phyloP scores from a whole-genome alignment of 2,329 filamentous ascomycete genomes.

The Botrytis cinerea region DNA sequence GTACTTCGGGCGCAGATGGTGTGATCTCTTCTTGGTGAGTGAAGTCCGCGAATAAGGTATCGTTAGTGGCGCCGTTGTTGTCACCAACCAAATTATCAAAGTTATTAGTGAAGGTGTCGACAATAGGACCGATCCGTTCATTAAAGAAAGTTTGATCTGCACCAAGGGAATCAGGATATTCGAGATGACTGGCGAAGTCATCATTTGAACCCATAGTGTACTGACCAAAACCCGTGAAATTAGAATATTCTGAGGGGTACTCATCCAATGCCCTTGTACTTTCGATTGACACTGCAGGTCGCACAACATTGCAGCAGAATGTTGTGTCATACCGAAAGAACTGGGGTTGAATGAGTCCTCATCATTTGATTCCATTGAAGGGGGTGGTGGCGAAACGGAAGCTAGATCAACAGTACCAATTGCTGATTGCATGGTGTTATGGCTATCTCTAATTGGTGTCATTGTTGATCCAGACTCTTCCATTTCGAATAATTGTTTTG shows the following conservation, averaged over 20 bases:
- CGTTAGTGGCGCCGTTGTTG: conserved; percentile 55
- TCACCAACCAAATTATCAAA: conserved; percentile 68
- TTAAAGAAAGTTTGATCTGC: conserved; percentile 76
- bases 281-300: conserved; percentile 99
- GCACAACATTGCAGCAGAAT: conserved; percentile 99
- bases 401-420: conserved; percentile 60
- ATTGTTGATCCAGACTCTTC: conserved; percentile 39
- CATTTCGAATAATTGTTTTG: conserved; percentile 58
- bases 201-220: conserved; percentile 65
- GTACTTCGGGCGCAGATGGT: conserved; percentile 40
- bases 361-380: conserved; percentile 50
- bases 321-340: conserved; percentile 92
- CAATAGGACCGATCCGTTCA: conserved; percentile 72
- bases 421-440: conserved; percentile 38
- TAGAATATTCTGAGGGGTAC: conserved; percentile 48
- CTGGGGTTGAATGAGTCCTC: conserved; percentile 45
- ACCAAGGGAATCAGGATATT: conserved; percentile 67
- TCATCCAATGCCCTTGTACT: conserved; percentile 45
- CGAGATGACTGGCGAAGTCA: conserved; percentile 58
- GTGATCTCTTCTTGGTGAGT: conserved; percentile 51
- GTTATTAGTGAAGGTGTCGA: conserved; percentile 66
- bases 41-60: conserved; percentile 54
- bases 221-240: conserved; percentile 53
- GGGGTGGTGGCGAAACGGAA: conserved; percentile 55
- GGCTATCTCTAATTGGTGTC: conserved; percentile 37